Base-by-base conservation (phyloP, 2,329 filamentous ascomycete species). In the Microdochium trichocladiopsis region DNA sequence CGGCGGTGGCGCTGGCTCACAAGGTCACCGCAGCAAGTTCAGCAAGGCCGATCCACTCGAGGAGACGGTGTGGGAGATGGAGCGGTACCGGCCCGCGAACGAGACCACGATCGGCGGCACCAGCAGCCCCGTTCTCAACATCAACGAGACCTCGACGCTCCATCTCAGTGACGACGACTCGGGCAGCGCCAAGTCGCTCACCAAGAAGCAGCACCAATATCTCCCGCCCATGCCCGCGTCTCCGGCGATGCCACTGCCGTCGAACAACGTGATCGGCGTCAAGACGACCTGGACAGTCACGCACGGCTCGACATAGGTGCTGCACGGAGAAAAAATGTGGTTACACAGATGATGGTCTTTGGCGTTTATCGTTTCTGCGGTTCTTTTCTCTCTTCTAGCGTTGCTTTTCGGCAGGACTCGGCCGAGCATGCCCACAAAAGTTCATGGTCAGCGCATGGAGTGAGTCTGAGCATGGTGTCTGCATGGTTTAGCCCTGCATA, bases 61-160 rank as follows among this genome's bases (percentile, higher is more conserved):
- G 51, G 57, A 53, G 43, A 51, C 53, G 56, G 57, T 52, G 16
- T 62, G 54, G 59, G 60, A 62, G 31, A 60, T 58, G 57, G 59
- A 61, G 14, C 55, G 55, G 14, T 55, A 60, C 43, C 47, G 52
- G 22, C 54, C 47, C 31, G 36, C 49, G 4, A 47, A 51, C 18
- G 21, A 12, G 37, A 45, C 41, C 18, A 45, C n/a, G 12, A 18
- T 45, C 12, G 18, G 4, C 21, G 21, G 16, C 41, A 18, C 16
- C 22, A 22, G 41, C 41, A 22, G 41, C 41, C n/a, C n/a, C n/a
- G n/a, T n/a, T n/a, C n/a, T n/a, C n/a, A n/a, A n/a, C n/a, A n/a
- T n/a, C n/a, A n/a, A n/a, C n/a, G n/a, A n/a, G n/a, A n/a, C n/a
- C n/a, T n/a, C n/a, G n/a, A n/a, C n/a, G n/a, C n/a, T n/a, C n/a